Evolutionary conservation across 768 basidiomycete species (phyloP), one percentile per base, ranked within the genome.

Genomic region (Leccinum obscurum): DNA sequence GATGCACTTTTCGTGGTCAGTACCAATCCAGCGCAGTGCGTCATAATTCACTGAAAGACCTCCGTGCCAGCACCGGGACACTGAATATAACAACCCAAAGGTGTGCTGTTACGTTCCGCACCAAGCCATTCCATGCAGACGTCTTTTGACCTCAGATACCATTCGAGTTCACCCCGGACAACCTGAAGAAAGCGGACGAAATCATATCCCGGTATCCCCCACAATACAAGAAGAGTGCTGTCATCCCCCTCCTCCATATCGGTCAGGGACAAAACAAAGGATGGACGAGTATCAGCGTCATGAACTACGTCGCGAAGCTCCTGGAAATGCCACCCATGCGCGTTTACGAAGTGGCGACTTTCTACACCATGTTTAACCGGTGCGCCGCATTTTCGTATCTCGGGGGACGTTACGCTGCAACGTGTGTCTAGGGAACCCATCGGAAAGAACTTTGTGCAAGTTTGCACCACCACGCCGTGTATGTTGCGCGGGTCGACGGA

Each of bases 331-430:
- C 91, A 10, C 92, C 93, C 55, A 98, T 99, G 97, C 90, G 97
- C 10, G 97, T 98, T 2, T 99, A 99, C 74, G 97, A 99, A 77
- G 97, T 99, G 54, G 96, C 96, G 17, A 95, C 94, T 14, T 99
- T 99, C 79, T 99, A 99, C 77, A 99, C 97, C 67, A 98, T 99
- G 96, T 98, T 98, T 83, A 99, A 98, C 81, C 85, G 95, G 93
- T 93, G 60, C 68, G 84, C 63, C n/a, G 26, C 41, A 56, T 60
- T 39, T 39, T 14, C 5, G 17, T 28, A 32, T 46, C 22, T 46
- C 24, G 55, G 30, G 49, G 10, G 20, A 52, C 39, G 22, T 52
- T 37, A 30, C 20, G 6, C 49, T 51, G 46, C 44, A 62, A 13
- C 55, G 14, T 48, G 24, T 44, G 14, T 56, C 54, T 61, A 95